Percentiles rank a stretch among this genome's conserved stretches.
These are phyloP conservation scores for Tylopilus orsonianus DNA, from an alignment of 1,284 basidiomycete species.

Conservation along the genomic window DNA sequence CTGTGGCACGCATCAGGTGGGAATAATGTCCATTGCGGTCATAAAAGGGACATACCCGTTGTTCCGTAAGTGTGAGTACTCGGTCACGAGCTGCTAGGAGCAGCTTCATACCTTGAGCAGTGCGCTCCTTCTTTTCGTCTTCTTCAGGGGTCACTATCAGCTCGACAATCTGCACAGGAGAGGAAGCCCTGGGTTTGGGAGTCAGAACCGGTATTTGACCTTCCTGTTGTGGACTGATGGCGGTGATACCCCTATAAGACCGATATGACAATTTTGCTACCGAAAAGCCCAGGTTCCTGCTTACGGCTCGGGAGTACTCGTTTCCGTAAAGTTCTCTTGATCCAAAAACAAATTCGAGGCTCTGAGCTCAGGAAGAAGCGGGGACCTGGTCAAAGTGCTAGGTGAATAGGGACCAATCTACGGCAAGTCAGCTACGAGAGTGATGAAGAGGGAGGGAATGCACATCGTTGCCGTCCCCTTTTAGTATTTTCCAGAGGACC, in stretches of 20 bases:
- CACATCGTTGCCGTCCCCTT: constrained; percentile 76
- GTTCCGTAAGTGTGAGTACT: constrained; percentile 68
- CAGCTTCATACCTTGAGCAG: constrained; percentile 59
- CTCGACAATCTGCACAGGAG: constrained; percentile 14
- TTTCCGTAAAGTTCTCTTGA: constrained; percentile 52
- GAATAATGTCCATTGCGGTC: neutral
- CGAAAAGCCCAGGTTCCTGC: constrained; percentile 12
- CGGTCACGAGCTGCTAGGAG: constrained; percentile 66
- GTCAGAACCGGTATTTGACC: constrained; percentile 2
- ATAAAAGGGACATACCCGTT: constrained; percentile 49
- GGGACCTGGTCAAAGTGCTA: constrained; percentile 63
- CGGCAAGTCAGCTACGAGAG: constrained; percentile 5
- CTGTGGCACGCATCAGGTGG: constrained; percentile 22
- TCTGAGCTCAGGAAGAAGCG: constrained; percentile 68
- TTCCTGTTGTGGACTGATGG: constrained; percentile 9
- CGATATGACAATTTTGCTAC: constrained; percentile 20
- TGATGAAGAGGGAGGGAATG: constrained; percentile 26
- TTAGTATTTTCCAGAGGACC: constrained; percentile 80
- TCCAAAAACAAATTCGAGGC: constrained; percentile 66
- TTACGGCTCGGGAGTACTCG: constrained; percentile 40
- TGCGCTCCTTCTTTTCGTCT: constrained; percentile 39
- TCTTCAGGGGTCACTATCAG: constrained; percentile 32
- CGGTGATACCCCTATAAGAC: constrained; percentile 15
- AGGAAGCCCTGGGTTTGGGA: constrained; percentile 28
- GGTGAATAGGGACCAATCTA: constrained; percentile 79